phyloP scores from a whole-genome alignment of 306 rosid genomes.

The Albizia julibrissin region DNA sequence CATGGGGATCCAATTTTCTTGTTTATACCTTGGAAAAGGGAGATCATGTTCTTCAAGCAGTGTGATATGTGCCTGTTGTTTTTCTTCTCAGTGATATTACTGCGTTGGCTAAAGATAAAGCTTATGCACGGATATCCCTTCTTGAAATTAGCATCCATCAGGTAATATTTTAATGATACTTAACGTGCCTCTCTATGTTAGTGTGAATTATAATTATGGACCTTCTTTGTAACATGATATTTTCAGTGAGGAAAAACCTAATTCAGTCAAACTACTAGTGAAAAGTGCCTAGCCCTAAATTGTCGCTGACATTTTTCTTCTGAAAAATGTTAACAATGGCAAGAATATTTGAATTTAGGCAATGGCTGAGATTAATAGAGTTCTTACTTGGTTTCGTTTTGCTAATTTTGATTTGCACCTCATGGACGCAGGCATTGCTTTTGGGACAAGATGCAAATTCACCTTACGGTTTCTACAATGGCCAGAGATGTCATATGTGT shows the following conservation, averaged over 20 bases:
- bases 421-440: slow-evolving; percentile 62
- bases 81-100: slow-evolving; percentile 73
- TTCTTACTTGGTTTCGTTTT: slow-evolving; percentile 18
- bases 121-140: slow-evolving; percentile 66
- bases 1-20: slow-evolving; percentile 6
- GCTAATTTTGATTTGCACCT: slow-evolving; percentile 22
- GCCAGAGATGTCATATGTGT: slow-evolving; percentile 84
- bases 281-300: not conserved
- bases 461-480: slow-evolving; percentile 46
- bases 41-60: slow-evolving; percentile 21
- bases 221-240: not conserved
- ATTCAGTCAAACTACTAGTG: not conserved
- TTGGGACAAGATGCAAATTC: slow-evolving; percentile 70
- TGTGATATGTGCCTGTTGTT: slow-evolving; percentile 19
- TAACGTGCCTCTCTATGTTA: not conserved
- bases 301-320: not conserved
- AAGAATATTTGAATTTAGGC: not conserved
- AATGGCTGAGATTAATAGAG: slow-evolving; percentile 13
- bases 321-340: not conserved
- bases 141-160: slow-evolving; percentile 73
- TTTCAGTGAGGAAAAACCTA: not conserved
- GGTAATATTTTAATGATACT: slow-evolving; percentile 46
- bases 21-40: slow-evolving; percentile 9
- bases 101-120: slow-evolving; percentile 86
- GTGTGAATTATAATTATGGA: not conserved